A percentile compares a stretch with the other conserved stretches of the same genome.
phyloP scores from a whole-genome alignment of 192 early-diverging fungal species.

The Coemansia asiatica region DNA sequence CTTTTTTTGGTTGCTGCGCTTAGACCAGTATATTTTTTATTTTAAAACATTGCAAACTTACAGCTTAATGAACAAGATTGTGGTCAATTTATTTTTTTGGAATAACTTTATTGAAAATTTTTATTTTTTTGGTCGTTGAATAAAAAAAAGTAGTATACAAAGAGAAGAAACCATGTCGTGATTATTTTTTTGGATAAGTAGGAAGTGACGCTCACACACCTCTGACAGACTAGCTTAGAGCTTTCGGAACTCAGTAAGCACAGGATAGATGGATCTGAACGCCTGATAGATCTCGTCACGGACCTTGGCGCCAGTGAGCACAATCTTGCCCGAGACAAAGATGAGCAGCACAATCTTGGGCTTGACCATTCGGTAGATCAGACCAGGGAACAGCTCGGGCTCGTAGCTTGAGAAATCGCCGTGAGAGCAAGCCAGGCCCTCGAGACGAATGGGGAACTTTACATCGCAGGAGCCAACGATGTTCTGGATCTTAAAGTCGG shows the following conservation, averaged over 20 bases:
- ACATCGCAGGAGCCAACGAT: constrained; percentile 99
- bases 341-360: constrained; percentile 98
- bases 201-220: background rate
- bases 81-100: too few relatives aligned
- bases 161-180: too few relatives aligned
- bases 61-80: too few relatives aligned
- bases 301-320: constrained; percentile 98
- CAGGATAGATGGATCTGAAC: constrained; percentile 97
- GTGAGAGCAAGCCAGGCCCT: constrained; percentile 93
- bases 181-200: too few relatives aligned
- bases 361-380: constrained; percentile 98
- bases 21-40: too few relatives aligned
- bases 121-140: too few relatives aligned
- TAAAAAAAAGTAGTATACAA: too few relatives aligned
- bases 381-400: constrained; percentile 97
- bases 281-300: constrained; percentile 98
- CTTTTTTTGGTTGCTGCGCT: background rate
- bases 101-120: too few relatives aligned
- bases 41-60: background rate
- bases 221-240: too few relatives aligned
- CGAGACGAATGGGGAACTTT: constrained; percentile 98
- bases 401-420: constrained; percentile 89
- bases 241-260: constrained; percentile 86
- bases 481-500: constrained; percentile 99
- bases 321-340: constrained; percentile 99